phyloP scores from a whole-genome alignment of 2,329 filamentous ascomycete species.

The Ramularia collo-cygni region DNA sequence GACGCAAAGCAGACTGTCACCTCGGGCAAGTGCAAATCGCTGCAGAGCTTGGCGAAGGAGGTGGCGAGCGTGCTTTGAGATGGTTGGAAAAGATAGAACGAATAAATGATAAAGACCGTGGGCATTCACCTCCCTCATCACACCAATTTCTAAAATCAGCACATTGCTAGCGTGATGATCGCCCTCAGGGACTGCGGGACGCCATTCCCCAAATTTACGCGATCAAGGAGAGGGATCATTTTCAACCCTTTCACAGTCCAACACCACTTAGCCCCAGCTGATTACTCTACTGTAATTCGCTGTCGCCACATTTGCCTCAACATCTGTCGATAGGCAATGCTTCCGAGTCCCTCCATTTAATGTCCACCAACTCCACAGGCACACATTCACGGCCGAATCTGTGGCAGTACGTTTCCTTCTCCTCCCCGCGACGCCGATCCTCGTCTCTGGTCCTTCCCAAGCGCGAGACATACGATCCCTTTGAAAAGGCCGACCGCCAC shows the following conservation, averaged over 20 bases:
- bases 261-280: too few relatives aligned
- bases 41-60: conserved; percentile 29
- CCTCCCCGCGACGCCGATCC: conserved; percentile 43
- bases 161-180: too few relatives aligned
- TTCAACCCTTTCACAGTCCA: too few relatives aligned
- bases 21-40: conserved; percentile 26
- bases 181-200: too few relatives aligned
- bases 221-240: too few relatives aligned
- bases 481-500: conserved; percentile 43
- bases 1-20: conserved; percentile 62
- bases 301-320: too few relatives aligned
- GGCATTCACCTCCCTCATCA: too few relatives aligned
- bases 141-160: too few relatives aligned
- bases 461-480: conserved; percentile 24
- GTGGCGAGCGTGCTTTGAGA: conserved; percentile 20
- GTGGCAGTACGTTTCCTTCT: conserved; percentile 48
- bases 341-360: conserved; percentile 6
- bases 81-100: too few relatives aligned
- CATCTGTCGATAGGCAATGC: conserved; percentile 3
- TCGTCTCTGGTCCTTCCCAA: conserved; percentile 47
- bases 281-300: conserved; percentile 1
- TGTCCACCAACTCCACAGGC: conserved; percentile 9
- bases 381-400: conserved; percentile 26
- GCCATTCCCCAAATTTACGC: too few relatives aligned
- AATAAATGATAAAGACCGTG: too few relatives aligned